These are phyloP conservation scores for Suhomyces anneliseae DNA, from an alignment of 1,139 yeast species.

Conservation along the genomic window DNA sequence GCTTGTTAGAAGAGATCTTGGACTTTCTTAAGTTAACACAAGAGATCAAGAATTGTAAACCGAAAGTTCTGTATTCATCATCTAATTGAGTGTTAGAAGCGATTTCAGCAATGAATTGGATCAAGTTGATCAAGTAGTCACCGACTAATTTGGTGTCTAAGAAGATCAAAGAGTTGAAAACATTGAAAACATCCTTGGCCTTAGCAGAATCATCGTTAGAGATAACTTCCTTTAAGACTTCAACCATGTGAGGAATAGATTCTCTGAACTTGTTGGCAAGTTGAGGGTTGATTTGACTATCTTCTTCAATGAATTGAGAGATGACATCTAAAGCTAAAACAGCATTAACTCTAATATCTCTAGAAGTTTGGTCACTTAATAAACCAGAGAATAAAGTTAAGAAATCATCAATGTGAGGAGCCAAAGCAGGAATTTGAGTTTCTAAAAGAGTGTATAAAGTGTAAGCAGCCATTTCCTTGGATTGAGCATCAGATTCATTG, in stretches of 20 bases:
- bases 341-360: conserved; percentile 79
- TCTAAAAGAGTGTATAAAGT: conserved; percentile 78
- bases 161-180: conserved; percentile 75
- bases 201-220: conserved; percentile 67
- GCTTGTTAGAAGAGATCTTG: conserved; percentile 53
- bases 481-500: conserved; percentile 56
- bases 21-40: conserved; percentile 73
- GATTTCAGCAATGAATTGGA: conserved; percentile 74
- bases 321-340: conserved; percentile 80
- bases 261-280: conserved; percentile 62
- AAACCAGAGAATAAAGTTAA: conserved; percentile 67
- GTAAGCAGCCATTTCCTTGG: conserved; percentile 84
- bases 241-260: conserved; percentile 77
- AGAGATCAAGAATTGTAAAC: conserved; percentile 81
- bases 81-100: conserved; percentile 67
- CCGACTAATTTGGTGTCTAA: conserved; percentile 80
- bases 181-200: conserved; percentile 78
- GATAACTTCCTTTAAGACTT: conserved; percentile 76
- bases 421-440: conserved; percentile 64
- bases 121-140: conserved; percentile 66
- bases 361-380: conserved; percentile 63
- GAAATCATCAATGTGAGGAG: conserved; percentile 63
- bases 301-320: conserved; percentile 65
- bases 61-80: conserved; percentile 79
- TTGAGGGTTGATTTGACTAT: conserved; percentile 44